Base-by-base conservation (phyloP, 2,329 filamentous ascomycete species). In the Pyricularia grisea region DNA sequence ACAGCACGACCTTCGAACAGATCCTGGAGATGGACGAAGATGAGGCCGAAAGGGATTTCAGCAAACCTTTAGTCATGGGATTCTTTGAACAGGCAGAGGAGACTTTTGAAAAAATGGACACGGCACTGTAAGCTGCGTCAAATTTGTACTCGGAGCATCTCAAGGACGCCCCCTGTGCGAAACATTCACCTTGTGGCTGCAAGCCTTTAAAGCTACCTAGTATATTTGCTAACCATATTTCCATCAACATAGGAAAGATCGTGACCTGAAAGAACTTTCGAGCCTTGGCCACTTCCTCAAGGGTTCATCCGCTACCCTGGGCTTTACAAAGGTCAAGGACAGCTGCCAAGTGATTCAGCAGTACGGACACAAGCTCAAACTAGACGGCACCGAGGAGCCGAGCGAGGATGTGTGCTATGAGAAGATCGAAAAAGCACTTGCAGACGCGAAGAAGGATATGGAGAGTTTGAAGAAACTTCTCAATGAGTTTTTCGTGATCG, bases 21-120 rank as follows among this genome's bases (percentile, higher is more conserved):
- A 98, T 99, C 78, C 87, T 98, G 72, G 95, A 98, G 80, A 97
- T 99, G 94, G 95, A 99, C 78, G 95, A 98, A 72, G 91, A 92
- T 72, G 90, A 92, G 73, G 87, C 89, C 12, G 91, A 94, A 72
- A 86, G 89, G 74, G 93, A 97, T 66, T 98, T 98, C 84, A 96
- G 92, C 81, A 87, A 85, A 74, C 90, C 91, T 71, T 94, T 99
- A 73, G 94, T 98, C 66, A 90, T 88, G 77, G 92, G 93, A 71
- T 99, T 97, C 83, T 97, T 98, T 74, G 89, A 93, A 23, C 95
- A 99, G 81, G 94, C 93, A 55, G 87, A 93, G 73, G 85, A 87
- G 73, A 98, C 94, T 0, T 97, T 98, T 78, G 81, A 81, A 23
- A 88, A 93, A 74, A 97, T 99, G 90, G 89, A 97, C 76, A 78